These are phyloP conservation scores for Hypomontagnella monticulosa DNA, from an alignment of 495 filamentous ascomycete species.

Conservation along the genomic window DNA sequence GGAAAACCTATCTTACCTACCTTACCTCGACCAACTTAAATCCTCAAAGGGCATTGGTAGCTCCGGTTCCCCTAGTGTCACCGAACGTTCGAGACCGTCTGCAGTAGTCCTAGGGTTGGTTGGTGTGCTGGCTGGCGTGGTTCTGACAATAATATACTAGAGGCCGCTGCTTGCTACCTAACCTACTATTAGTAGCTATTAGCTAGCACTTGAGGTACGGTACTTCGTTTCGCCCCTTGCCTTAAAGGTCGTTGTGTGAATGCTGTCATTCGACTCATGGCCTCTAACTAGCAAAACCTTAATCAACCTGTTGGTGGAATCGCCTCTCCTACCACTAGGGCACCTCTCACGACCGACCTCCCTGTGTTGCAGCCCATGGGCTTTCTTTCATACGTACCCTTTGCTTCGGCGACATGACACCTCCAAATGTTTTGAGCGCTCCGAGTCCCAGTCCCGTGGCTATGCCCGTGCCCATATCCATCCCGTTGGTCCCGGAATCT, in stretches of 20 bases:
- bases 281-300: slow-evolving; percentile 30
- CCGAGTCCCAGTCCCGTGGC: slow-evolving; percentile 26
- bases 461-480: slow-evolving; percentile 7
- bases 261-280: slow-evolving; percentile 21
- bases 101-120: slow-evolving; percentile 10
- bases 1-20: not conserved
- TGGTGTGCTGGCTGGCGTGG: slow-evolving; percentile 19
- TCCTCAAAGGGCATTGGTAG: slow-evolving; percentile 6
- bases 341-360: slow-evolving; percentile 12
- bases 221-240: slow-evolving; percentile 1
- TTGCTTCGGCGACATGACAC: slow-evolving; percentile 42
- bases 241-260: slow-evolving; percentile 5
- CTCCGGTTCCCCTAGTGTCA: slow-evolving; percentile 21
- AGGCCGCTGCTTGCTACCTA: not conserved
- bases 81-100: slow-evolving; percentile 36
- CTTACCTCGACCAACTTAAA: slow-evolving; percentile 2
- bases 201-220: not conserved
- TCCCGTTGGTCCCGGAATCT: slow-evolving; percentile 27
- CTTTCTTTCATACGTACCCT: slow-evolving; percentile 25
- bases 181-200: not conserved
- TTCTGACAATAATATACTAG: not conserved
- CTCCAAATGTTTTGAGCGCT: slow-evolving; percentile 24
- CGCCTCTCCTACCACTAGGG: no score
- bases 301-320: slow-evolving; percentile 8
- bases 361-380: slow-evolving; percentile 31